phyloP scores from a whole-genome alignment of 148 eudicot genomes.

The Oxyria digyna region DNA sequence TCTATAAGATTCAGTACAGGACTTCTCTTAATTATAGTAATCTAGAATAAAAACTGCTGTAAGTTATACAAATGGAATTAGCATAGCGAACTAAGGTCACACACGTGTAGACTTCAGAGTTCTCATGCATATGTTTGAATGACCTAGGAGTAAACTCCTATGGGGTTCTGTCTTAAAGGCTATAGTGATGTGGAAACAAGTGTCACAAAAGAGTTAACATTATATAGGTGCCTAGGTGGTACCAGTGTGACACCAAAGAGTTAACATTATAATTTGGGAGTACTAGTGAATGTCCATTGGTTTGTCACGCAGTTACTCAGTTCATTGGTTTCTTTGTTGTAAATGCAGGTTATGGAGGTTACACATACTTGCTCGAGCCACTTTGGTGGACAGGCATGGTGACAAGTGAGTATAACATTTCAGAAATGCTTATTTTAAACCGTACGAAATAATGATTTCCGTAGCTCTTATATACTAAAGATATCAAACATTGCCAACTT shows the following conservation, averaged over 20 bases:
- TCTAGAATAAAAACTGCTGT: neutral
- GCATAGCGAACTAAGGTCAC: neutral
- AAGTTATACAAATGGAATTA: no score
- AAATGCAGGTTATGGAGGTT: slow-evolving; percentile 65
- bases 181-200: neutral
- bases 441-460: neutral
- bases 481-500: no score
- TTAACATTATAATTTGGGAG: no score
- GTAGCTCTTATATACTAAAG: neutral
- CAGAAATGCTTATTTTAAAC: neutral
- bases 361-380: slow-evolving; percentile 70
- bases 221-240: neutral
- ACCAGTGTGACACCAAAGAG: no score
- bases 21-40: no score
- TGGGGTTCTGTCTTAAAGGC: neutral
- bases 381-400: slow-evolving; percentile 93
- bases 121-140: neutral
- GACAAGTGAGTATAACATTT: slow-evolving; percentile 38
- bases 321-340: neutral
- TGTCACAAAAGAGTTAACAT: neutral
- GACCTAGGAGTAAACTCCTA: no score
- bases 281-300: neutral
- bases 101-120: neutral
- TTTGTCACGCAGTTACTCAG: neutral
- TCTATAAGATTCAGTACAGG: neutral